Evolutionary conservation across 805 yeast genomes (phyloP), one percentile per base, ranked within the genome.

Genomic region (Ogataea ramenticola): DNA sequence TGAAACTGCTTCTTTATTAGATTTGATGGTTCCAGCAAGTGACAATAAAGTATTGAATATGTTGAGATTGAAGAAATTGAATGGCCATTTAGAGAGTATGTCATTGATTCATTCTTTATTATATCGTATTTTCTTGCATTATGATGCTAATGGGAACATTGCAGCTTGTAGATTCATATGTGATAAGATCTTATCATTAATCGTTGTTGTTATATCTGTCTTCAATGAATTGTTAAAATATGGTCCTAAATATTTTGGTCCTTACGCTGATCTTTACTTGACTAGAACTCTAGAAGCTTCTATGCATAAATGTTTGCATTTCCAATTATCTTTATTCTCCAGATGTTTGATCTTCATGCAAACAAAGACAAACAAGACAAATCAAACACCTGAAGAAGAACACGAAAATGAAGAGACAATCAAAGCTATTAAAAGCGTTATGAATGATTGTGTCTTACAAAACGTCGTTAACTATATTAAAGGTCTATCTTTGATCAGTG

Each of bases 401-500:
- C 26, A 43, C 31, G 36, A 38, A 5, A 40, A 36, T n/a, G 30
- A 41, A 20, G 45, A 45, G 21, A 24, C 49, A 5, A 24, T 42
- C 3, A 39, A 41, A 22, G 46, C 49, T 0, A 46, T 61, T 12
- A 50, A 47, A 9, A 44, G 46, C 3, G 50, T 64, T 6, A 48
- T 54, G 16, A 65, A 65, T 2, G 56, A 63, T 11, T 54, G 30
- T 8, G 8, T 31, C 3, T 15, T 31, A 14, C 38, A 32, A 15
- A 72, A 71, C 44, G 67, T 70, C 69, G 68, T 66, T 31, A 54
- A 58, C 16, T 76, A 74, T 49, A 62, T 52, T 47, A 56, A 46
- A 40, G 72, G 62, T 51, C 69, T 46, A 59, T 69, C 63, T 17
- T 66, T 68, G 34, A 60, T 83, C 31, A 76, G 86, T 19, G 67